These are phyloP conservation scores for barrel medic (Medicago truncatula) DNA, from an alignment of 306 rosid species.

Conservation along the genomic window MtrunA17r5.0-ANR NC_053047.1:1719001-1719500, in stretches of 20 bases:
- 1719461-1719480: too few species aligned
- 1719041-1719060: slow-evolving; percentile 93
- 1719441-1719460: too few species aligned
- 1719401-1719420: not conserved
- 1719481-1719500: too few species aligned
- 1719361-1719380: slow-evolving; percentile 45
- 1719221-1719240: slow-evolving; percentile 35
- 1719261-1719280: slow-evolving; percentile 59
- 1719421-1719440: not conserved
- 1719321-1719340: slow-evolving; percentile 44
- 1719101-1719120: slow-evolving; percentile 89
- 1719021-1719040: slow-evolving; percentile 95
- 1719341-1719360: slow-evolving; percentile 28
- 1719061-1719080: slow-evolving; percentile 90
- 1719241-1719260: slow-evolving; percentile 51
- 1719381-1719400: slow-evolving; percentile 34
- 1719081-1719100: slow-evolving; percentile 75
- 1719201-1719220: slow-evolving; percentile 47
- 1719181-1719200: slow-evolving; percentile 93
- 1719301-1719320: slow-evolving; percentile 36
- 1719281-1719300: slow-evolving; percentile 43
- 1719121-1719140: slow-evolving; percentile 93
- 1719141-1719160: slow-evolving; percentile 77
- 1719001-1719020: slow-evolving; percentile 95
- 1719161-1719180: slow-evolving; percentile 96